Percentiles rank a stretch among this genome's conserved stretches.
Evolutionary conservation across 371 early-diverging fungal species (phyloP).

Genomic region (Paramicrosporidium saccamoebae): DNA sequence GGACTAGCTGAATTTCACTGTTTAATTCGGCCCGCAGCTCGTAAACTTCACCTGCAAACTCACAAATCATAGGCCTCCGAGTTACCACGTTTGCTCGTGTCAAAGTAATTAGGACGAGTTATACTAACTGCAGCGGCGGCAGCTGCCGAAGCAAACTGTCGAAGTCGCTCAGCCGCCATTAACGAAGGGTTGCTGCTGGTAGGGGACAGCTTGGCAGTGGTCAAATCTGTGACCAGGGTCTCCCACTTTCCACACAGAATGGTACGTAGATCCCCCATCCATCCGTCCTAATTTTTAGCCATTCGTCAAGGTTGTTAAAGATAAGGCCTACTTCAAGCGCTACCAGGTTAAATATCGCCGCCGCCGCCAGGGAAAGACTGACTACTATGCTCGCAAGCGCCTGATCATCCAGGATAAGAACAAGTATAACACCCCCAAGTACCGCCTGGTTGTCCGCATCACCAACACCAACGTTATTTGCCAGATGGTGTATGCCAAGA

Average conservation of each 20-base stretch:
- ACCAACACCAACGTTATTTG: conserved; percentile 93
- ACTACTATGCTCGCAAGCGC: conserved; percentile 98
- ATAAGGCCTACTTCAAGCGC: conserved; percentile 96
- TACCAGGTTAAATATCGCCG: conserved; percentile 97
- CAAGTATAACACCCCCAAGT: conserved; percentile 99
- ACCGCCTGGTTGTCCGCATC: conserved; percentile 97
- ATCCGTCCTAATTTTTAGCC: conserved; percentile 15
- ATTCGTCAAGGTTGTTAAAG: conserved; percentile 70
- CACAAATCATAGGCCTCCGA: too few species aligned
- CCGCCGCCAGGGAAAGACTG: conserved; percentile 99
- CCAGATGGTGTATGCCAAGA: conserved; percentile 94
- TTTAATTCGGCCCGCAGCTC: conserved; percentile 81
- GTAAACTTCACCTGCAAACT: conserved; percentile 89
- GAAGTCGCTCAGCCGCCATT: too few species aligned
- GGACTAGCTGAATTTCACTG: conserved; percentile 60
- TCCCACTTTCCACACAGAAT: too few species aligned
- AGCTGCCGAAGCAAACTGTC: too few species aligned
- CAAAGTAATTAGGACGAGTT: too few species aligned
- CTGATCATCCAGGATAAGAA: conserved; percentile 95
- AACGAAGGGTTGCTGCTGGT: too few species aligned
- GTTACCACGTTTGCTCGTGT: too few species aligned
- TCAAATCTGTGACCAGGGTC: too few species aligned
- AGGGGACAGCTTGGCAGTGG: too few species aligned
- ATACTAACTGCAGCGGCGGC: too few species aligned
- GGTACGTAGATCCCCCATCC: too few species aligned